phyloP scores from a whole-genome alignment of 1,284 basidiomycete genomes.

The Malassezia yamatoensis region DNA sequence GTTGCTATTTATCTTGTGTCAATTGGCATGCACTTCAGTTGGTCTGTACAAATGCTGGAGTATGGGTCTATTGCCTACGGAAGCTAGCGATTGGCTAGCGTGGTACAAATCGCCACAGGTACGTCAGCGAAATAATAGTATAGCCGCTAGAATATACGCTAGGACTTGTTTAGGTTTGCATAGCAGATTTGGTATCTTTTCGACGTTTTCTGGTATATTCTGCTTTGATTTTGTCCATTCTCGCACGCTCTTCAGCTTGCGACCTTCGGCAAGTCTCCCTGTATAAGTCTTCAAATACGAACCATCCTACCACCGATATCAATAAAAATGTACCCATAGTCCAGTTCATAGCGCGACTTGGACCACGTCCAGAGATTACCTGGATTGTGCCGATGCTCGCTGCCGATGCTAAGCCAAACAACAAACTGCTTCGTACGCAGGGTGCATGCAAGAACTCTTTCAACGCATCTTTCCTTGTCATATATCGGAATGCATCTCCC shows the following conservation, averaged over 20 bases:
- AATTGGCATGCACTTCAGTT: slow-evolving; percentile 28
- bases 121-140: slow-evolving; percentile 14
- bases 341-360: slow-evolving; percentile 9
- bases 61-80: slow-evolving; percentile 45
- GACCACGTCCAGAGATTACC: neutral
- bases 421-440: slow-evolving; percentile 13
- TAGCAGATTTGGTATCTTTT: neutral
- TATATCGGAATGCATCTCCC: too few relatives aligned
- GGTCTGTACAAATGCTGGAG: slow-evolving; percentile 46
- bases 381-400: slow-evolving; percentile 13
- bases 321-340: slow-evolving; percentile 13
- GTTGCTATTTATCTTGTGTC: slow-evolving; percentile 31
- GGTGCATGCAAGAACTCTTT: slow-evolving; percentile 11
- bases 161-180: neutral
- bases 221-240: slow-evolving; percentile 5
- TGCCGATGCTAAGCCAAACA: slow-evolving; percentile 13
- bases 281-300: neutral
- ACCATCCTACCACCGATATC: slow-evolving; percentile 12
- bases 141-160: neutral
- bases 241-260: slow-evolving; percentile 10
- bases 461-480: neutral
- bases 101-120: slow-evolving; percentile 36
- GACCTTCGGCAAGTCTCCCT: slow-evolving; percentile 18
- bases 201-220: slow-evolving; percentile 5
- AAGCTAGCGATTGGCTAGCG: slow-evolving; percentile 44